Base-by-base conservation (phyloP, 441 rosid genomes). In the Erysimum pusillum region DNA sequence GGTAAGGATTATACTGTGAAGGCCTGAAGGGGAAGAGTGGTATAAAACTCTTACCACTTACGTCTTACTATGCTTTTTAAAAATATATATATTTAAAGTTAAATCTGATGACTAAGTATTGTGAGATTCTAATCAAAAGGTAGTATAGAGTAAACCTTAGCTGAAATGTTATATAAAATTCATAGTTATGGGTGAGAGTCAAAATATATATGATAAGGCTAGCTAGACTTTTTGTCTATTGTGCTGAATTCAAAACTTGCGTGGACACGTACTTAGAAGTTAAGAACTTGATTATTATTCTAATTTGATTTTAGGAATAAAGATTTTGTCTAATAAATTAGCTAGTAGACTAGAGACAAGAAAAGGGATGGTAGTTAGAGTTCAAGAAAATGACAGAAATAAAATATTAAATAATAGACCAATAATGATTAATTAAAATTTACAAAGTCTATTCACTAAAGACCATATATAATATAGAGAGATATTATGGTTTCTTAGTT, bases 181-280 rank as follows among this genome's bases (percentile, higher is more conserved):
- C 52, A 45, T 15, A 56, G 13, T 57, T 22, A 18, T 65, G 28
- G 53, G 34, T 36, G 78, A 38, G 45, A 38, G 39, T 59, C 56
- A 22, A 51, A 38, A 67, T 67, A 18, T 60, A 68, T 68, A 32
- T 22, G 44, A 52, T 20, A 44, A 35, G 9, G 25, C 25, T 22
- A 22, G 51, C 51, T 32, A 22, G 41, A 20, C 57, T 42, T 76
- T 45, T 34, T 28, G 32, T 31, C 20, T 32, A 12, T 6, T 22
- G 41, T 14, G 25, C 36, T 42, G 52, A 48, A 60, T 60, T 34
- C 46, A 51, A 49, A 60, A 59, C 63, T 61, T 68, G 49, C 36
- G 51, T 45, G 69, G 79, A 25, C 80, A 45, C 63, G 49, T 64
- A 64, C 51, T 41, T 52, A 52, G 8, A 32, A 39, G 9, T 45